Evolutionary conservation across 352 stramenopile species (phyloP), one percentile per base, ranked within the genome.

Genomic region (Phytophthora pistaciae): DNA sequence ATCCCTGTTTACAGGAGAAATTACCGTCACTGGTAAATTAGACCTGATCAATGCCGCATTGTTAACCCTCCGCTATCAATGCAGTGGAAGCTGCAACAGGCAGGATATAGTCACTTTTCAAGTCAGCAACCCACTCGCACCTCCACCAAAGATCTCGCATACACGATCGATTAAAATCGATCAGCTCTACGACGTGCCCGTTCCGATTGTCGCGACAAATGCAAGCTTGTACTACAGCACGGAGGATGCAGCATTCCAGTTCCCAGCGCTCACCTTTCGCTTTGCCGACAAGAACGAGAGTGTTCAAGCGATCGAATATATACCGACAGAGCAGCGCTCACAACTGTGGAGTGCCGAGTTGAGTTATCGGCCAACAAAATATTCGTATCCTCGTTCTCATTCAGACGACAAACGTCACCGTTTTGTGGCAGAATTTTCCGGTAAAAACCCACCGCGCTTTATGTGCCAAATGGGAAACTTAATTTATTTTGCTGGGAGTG

Each of bases 241-340:
- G 56, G 82, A 91, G 56, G 84, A 90, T 49, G 63, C 63, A 46
- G 70, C 69, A 14, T 90, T 84, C 50, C 74, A 60, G 29, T 89
- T 89, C 48, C 67, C 82, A 7, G 58, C 83, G 25, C 61, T 91
- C 16, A 27, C 63, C 20, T 53, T 87, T 6, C 36, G 54, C 18
- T 74, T 70, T 42, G 7, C 23, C 20, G 55, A 60, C 18, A 29
- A 55, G 57, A 33, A 38, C 1, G 20, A 59, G 50, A 25, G 46
- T 18, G 20, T 50, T 20, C 42, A 50, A 50, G n/a, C 42, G 18
- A 46, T 46, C 11, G 14, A 46, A n/a, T n/a, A 46, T 14, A 46
- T 46, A 46, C 38, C 14, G 38, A 46, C 38, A 46, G 38, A 46
- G 14, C 38, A 46, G 38, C 38, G 14, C 14, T 46, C 38, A n/a